A percentile compares a stretch with the other conserved stretches of the same genome.
Conservation (phyloP, 805 yeast genomes). For the Yarrowia bubula region DNA sequence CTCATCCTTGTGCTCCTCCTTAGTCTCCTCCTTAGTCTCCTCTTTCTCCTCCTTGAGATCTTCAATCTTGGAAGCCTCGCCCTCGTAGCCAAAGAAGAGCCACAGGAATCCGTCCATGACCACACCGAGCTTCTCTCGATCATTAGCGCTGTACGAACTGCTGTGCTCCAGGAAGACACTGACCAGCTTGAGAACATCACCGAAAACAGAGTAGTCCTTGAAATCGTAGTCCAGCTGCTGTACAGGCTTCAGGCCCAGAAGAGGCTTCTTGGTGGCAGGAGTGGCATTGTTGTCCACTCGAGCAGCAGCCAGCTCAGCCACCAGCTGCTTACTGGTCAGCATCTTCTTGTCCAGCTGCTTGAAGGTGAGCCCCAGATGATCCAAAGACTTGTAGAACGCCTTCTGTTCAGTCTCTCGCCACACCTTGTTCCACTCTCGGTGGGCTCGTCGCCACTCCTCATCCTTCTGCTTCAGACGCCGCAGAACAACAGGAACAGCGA, state of each 20-base stretch:
- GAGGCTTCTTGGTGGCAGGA: conserved; percentile 68
- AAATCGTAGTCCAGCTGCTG: conserved; percentile 71
- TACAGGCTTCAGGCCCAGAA: conserved; percentile 80
- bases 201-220: conserved; percentile 63
- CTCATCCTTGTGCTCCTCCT: not conserved
- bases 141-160: conserved; percentile 71
- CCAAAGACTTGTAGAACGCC: conserved; percentile 88
- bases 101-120: conserved; percentile 70
- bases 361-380: conserved; percentile 92
- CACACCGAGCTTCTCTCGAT: conserved; percentile 70
- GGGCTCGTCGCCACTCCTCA: conserved; percentile 98
- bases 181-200: conserved; percentile 69
- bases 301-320: conserved; percentile 87
- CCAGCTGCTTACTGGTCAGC: conserved; percentile 81
- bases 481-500: conserved; percentile 90
- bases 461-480: conserved; percentile 94
- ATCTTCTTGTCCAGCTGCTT: conserved; percentile 95
- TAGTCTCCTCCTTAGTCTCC: not conserved
- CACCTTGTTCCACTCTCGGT: conserved; percentile 97
- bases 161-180: conserved; percentile 64
- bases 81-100: conserved; percentile 54
- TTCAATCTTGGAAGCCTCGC: not conserved
- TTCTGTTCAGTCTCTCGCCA: conserved; percentile 99
- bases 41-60: conserved; percentile 5
- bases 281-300: conserved; percentile 68